phyloP scores from a whole-genome alignment of 768 basidiomycete species.

The Leccinum aurantiacum region DNA sequence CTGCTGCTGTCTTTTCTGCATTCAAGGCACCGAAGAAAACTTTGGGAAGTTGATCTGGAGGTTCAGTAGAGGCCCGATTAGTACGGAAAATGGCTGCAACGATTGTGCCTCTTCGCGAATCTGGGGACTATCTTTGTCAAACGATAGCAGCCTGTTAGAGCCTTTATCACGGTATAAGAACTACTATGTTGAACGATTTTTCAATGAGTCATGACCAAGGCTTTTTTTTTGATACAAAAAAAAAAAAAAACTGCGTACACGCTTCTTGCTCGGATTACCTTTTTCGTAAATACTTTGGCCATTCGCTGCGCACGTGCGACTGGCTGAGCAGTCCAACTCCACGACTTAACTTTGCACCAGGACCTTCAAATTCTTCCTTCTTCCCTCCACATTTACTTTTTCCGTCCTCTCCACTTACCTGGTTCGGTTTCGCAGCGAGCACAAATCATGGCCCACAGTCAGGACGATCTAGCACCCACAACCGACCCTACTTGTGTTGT shows the following conservation, averaged over 20 bases:
- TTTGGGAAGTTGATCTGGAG: background rate
- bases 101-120: background rate
- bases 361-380: background rate
- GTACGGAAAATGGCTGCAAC: too few species aligned
- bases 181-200: background rate
- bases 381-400: background rate
- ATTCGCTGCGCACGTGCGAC: conserved; percentile 25
- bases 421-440: background rate
- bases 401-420: background rate
- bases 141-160: background rate
- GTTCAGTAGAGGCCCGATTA: too few species aligned
- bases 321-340: conserved; percentile 3
- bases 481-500: conserved; percentile 9
- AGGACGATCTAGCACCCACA: conserved; percentile 11
- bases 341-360: conserved; percentile 5
- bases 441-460: conserved; percentile 22
- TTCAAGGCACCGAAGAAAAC: background rate
- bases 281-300: conserved; percentile 16
- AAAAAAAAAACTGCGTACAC: too few species aligned
- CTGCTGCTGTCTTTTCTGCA: background rate
- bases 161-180: too few species aligned
- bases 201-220: too few species aligned
- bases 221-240: too few species aligned
- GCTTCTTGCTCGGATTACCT: conserved; percentile 5
- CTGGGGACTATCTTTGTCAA: background rate